Evolutionary conservation across 768 basidiomycete genomes (phyloP), one percentile per base, ranked within the genome.

Genomic region (Serpula lacrymans): DNA sequence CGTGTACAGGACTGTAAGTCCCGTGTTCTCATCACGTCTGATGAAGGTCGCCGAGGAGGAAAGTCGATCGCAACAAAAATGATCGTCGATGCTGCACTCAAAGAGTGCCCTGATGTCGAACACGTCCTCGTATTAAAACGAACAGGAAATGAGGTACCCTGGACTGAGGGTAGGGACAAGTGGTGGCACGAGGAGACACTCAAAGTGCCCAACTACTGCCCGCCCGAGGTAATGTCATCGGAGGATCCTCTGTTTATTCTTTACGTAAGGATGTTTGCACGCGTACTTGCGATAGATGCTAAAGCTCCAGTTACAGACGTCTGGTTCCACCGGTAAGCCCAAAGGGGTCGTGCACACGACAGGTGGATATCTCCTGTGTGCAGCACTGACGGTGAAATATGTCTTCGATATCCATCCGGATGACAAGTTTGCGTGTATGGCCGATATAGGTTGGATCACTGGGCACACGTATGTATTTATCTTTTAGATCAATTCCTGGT

Each of bases 171-270:
- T 1, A 69, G 94, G 31, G 95, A 99, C 60, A 72, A 78, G 51
- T 97, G 95, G 95, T 98, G 94, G 94, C 84, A 97, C 55, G 93
- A 97, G 64, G 91, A 93, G 67, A 73, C 75, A 20, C 77, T 72
- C 16, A 88, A 82, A 61, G 92, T 96, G 12, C 80, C 88, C 13
- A 77, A 74, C 43, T 95, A 89, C 69, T 95, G 91, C 70, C 82
- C 94, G 1, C 83, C 83, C 12, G 89, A 90, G 66, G 60, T 86
- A 47, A 91, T 99, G 86, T 59, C 77, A 23, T 64, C 88, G n/a
- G 95, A 99, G 61, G 96, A 98, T 57, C 95, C 95, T 2, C 73
- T 99, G 17, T 99, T 99, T 67, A 97, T 99, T 57, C 92, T 99
- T 46, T 99, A 98, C 65, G 94, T 93, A 56, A 69, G 89, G 74